phyloP scores from a whole-genome alignment of 208 protist species.

The Leishmania martiniquensis region DNA sequence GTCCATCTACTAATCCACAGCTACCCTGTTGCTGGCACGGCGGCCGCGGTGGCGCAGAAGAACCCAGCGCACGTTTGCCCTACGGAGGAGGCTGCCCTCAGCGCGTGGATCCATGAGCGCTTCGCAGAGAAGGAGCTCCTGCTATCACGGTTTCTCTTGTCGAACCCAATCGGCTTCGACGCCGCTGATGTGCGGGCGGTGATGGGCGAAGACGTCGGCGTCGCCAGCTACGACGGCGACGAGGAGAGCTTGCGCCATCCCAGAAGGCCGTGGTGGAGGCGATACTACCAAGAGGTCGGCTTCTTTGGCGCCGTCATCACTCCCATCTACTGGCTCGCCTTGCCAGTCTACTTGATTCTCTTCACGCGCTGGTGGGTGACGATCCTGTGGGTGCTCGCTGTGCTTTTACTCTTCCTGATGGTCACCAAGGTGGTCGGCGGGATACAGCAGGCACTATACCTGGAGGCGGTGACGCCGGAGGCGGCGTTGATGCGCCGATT shows the following conservation, averaged over 20 bases:
- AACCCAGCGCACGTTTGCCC: slow-evolving; percentile 32
- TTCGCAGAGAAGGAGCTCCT: slow-evolving; percentile 87
- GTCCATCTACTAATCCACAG: slow-evolving; percentile 74
- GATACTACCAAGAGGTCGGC: slow-evolving; percentile 30
- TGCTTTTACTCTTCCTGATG: slow-evolving; percentile 11
- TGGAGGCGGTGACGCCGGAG: slow-evolving; percentile 21
- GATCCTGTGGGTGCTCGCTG: slow-evolving; percentile 13
- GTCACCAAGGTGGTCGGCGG: slow-evolving; percentile 14
- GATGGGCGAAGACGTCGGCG: slow-evolving; percentile 46
- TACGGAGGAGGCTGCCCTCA: slow-evolving; percentile 45
- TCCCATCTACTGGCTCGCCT: slow-evolving; percentile 24
- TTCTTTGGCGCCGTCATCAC: slow-evolving; percentile 16
- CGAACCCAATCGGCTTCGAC: slow-evolving; percentile 73
- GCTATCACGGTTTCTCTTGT: slow-evolving; percentile 70
- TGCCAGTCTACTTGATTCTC: slow-evolving; percentile 24
- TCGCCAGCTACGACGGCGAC: slow-evolving; percentile 64
- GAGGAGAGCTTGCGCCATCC: slow-evolving; percentile 25
- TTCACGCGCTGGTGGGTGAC: slow-evolving; percentile 25
- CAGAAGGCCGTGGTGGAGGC: slow-evolving; percentile 19
- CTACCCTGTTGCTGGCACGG: slow-evolving; percentile 37
- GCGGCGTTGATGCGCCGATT: slow-evolving; percentile 23
- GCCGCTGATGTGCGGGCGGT: slow-evolving; percentile 55
- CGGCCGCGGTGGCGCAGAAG: slow-evolving; percentile 9
- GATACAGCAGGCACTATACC: slow-evolving; percentile 25
- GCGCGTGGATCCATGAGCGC: slow-evolving; percentile 65